These are phyloP conservation scores for Ilex paraguariensis DNA, from an alignment of 305 asterid species.

Conservation along the genomic window DNA sequence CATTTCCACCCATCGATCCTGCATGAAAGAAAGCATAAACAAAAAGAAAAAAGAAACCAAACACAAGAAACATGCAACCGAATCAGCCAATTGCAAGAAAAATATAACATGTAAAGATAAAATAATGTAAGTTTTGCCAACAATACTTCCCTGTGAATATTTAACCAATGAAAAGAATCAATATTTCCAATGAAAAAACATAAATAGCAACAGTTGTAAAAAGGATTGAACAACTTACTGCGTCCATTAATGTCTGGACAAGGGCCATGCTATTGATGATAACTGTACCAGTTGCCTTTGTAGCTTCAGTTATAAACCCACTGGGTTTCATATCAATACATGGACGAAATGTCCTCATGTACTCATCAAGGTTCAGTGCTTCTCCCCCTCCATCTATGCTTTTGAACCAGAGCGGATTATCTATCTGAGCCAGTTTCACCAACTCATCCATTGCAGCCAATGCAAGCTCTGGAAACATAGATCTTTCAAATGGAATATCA, in stretches of 20 bases:
- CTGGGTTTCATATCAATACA: constrained; percentile 29
- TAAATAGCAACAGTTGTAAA: background rate
- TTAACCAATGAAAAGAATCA: constrained; percentile 1
- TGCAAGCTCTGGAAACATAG: constrained; percentile 53
- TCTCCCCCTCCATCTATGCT: constrained; percentile 47
- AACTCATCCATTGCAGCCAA: constrained; percentile 68
- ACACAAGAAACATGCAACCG: background rate
- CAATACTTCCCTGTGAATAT: background rate
- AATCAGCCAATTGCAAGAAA: too few relatives aligned
- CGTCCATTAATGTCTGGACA: constrained; percentile 52
- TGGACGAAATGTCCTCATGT: constrained; percentile 23
- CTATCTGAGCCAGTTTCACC: constrained; percentile 54
- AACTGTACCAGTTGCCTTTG: constrained; percentile 38
- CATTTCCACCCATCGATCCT: constrained; percentile 58
- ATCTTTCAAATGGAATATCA: constrained; percentile 38
- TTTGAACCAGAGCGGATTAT: constrained; percentile 59
- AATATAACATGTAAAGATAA: too few relatives aligned
- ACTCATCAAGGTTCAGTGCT: constrained; percentile 1
- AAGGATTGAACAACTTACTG: background rate
- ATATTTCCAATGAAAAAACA: background rate
- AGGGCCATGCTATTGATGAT: constrained; percentile 28
- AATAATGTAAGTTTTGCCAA: background rate
- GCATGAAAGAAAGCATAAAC: constrained; percentile 8
- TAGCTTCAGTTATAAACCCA: constrained; percentile 32
- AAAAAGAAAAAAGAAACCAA: background rate